Percentiles rank a stretch among this genome's conserved stretches.
Evolutionary conservation across 2,329 filamentous ascomycete species (phyloP).

Genomic region (Elsinoe perseae): DNA sequence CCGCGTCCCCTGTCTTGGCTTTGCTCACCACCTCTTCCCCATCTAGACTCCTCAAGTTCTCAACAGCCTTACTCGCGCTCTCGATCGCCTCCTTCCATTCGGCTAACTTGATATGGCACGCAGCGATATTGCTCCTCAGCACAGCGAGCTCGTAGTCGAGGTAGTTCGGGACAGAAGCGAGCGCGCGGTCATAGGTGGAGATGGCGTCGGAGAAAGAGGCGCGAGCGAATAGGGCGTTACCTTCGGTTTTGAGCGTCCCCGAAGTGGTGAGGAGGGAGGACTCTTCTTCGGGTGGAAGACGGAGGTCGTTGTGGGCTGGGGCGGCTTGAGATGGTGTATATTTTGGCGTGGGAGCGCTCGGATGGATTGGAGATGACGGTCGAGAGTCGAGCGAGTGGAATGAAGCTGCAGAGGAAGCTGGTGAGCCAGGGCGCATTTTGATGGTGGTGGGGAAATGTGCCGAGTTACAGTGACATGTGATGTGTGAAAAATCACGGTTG

Average conservation of each 20-base stretch:
- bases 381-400: slow-evolving; percentile 16
- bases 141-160: slow-evolving; percentile 84
- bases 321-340: background rate
- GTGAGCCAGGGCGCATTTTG: background rate
- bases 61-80: slow-evolving; percentile 63
- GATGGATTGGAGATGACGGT: slow-evolving; percentile 4
- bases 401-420: slow-evolving; percentile 17
- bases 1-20: slow-evolving; percentile 21
- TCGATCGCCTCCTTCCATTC: slow-evolving; percentile 80
- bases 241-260: slow-evolving; percentile 62
- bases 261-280: slow-evolving; percentile 60
- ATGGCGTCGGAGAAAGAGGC: slow-evolving; percentile 70
- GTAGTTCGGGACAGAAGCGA: slow-evolving; percentile 71
- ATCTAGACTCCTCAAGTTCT: slow-evolving; percentile 59
- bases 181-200: slow-evolving; percentile 71
- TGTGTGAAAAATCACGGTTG: background rate
- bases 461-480: too few species aligned
- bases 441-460: background rate
- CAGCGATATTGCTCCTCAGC: slow-evolving; percentile 78
- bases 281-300: slow-evolving; percentile 39
- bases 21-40: slow-evolving; percentile 31
- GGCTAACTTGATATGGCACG: slow-evolving; percentile 75
- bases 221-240: slow-evolving; percentile 70
- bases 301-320: slow-evolving; percentile 10
- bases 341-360: background rate